Percentiles rank a stretch among this genome's conserved stretches.
Conservation (phyloP, 768 basidiomycete species). For the Clitopilus passeckerianus region DNA sequence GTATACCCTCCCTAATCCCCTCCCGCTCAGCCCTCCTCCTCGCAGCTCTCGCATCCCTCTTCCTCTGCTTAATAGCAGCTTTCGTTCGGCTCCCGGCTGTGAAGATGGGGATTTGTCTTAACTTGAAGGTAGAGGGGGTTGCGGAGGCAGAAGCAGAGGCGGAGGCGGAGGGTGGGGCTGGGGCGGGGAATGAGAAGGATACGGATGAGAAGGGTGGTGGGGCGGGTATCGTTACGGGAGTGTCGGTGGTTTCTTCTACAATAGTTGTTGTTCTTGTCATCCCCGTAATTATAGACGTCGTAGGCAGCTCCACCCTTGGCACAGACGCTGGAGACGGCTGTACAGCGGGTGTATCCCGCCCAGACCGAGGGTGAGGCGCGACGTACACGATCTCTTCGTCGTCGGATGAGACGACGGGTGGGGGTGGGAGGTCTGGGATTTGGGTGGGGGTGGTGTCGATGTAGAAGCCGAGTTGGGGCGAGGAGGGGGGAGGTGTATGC, state of each 20-base stretch:
- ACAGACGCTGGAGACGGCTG: background rate
- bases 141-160: too few species aligned
- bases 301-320: background rate
- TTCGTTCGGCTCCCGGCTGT: background rate
- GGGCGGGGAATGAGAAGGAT: constrained; percentile 22
- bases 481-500: constrained; percentile 4
- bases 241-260: background rate
- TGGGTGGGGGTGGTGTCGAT: constrained; percentile 36
- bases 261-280: background rate
- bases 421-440: constrained; percentile 3
- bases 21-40: background rate
- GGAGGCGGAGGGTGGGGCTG: background rate
- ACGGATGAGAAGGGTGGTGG: constrained; percentile 21
- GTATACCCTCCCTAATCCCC: background rate
- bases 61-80: background rate
- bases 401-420: constrained; percentile 22
- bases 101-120: background rate
- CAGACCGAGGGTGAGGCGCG: constrained; percentile 61
- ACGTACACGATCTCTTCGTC: constrained; percentile 77
- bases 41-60: background rate
- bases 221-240: too few species aligned
- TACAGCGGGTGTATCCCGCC: constrained; percentile 7
- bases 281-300: background rate
- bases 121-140: too few species aligned
- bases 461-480: constrained; percentile 20